Evolutionary conservation across 148 eudicot genomes (phyloP).

Genomic region (Mesembryanthemum crystallinum): DNA sequence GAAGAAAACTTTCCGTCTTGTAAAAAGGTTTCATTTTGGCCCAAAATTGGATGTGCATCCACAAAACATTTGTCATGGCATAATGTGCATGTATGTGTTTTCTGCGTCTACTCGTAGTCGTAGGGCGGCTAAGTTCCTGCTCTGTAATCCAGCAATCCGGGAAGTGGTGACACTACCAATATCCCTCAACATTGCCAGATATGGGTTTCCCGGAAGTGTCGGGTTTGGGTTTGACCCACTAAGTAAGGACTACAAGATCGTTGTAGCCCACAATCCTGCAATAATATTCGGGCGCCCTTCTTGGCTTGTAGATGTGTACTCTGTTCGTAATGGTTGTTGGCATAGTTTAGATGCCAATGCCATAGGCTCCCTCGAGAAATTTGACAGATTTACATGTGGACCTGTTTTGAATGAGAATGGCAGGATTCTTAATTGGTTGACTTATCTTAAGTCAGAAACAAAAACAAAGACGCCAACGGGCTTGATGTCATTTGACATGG

Average conservation of each 20-base stretch:
- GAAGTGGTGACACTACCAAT: not conserved
- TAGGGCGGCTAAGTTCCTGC: not conserved
- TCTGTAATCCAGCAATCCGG: not conserved
- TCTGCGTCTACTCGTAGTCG: not conserved
- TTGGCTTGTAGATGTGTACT: conserved; percentile 11
- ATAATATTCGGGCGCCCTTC: not conserved
- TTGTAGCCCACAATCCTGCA: not conserved
- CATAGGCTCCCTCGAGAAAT: not conserved
- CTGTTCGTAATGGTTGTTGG: not conserved
- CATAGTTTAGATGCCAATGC: not conserved
- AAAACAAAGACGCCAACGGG: not conserved
- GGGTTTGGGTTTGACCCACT: not conserved
- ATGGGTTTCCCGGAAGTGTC: not conserved
- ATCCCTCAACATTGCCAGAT: not conserved
- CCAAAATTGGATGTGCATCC: not conserved
- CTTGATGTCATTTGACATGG: not conserved
- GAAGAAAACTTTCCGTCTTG: not conserved
- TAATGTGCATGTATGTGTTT: not conserved
- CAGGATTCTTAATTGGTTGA: not conserved
- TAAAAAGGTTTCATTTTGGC: not conserved
- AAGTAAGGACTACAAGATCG: not conserved
- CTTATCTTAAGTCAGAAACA: not conserved
- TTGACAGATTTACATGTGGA: not conserved
- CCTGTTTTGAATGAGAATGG: conserved; percentile 1
- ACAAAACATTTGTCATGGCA: conserved; percentile 4